These are phyloP conservation scores for Calocybe cyanea DNA, from an alignment of 768 basidiomycete genomes.

Conservation along the genomic window DNA sequence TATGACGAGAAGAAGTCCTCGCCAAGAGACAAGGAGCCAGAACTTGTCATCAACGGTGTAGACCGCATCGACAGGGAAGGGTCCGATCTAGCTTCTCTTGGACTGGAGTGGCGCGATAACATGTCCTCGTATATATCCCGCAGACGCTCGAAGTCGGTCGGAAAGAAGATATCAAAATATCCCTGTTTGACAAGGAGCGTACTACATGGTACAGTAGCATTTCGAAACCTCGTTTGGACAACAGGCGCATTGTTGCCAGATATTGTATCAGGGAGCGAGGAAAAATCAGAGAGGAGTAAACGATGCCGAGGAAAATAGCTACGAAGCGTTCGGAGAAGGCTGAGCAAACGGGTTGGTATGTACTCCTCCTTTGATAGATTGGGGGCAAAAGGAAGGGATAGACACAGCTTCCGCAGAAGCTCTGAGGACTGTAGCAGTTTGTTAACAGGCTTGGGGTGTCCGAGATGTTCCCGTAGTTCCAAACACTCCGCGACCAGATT, in stretches of 20 bases:
- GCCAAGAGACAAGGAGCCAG: constrained; percentile 50
- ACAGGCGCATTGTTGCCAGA: constrained; percentile 80
- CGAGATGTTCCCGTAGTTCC: constrained; percentile 55
- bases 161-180: constrained; percentile 99
- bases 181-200: constrained; percentile 93
- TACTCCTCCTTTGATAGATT: constrained; percentile 88
- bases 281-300: constrained; percentile 93
- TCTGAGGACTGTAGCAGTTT: constrained; percentile 52
- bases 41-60: constrained; percentile 49
- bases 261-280: constrained; percentile 80
- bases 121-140: constrained; percentile 89
- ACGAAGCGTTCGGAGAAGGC: constrained; percentile 79
- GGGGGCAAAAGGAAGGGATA: constrained; percentile 79
- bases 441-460: constrained; percentile 55
- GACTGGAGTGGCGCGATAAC: constrained; percentile 52
- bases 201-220: constrained; percentile 81
- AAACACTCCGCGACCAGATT: constrained; percentile 81
- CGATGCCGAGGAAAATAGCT: constrained; percentile 87
- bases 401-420: constrained; percentile 59
- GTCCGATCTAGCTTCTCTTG: constrained; percentile 21
- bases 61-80: constrained; percentile 33
- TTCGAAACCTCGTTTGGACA: constrained; percentile 88
- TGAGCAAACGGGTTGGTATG: constrained; percentile 86
- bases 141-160: constrained; percentile 81
- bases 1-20: constrained; percentile 72